Conservation (phyloP, 2,329 filamentous ascomycete genomes). For the Xylaria sp. region DNA sequence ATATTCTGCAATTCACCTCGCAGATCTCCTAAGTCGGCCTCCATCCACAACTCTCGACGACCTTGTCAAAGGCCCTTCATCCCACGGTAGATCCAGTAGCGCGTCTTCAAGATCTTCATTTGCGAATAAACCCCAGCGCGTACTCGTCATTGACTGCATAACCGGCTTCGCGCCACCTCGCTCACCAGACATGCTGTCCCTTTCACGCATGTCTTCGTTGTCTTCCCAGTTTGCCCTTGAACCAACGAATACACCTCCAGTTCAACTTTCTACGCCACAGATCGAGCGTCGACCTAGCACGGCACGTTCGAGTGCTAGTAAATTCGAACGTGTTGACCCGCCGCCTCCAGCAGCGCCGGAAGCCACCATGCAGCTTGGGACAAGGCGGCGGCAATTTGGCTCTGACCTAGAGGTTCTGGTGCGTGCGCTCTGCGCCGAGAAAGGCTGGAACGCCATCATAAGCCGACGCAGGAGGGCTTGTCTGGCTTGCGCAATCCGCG, state of each 20-base stretch:
- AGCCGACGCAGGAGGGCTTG: constrained; percentile 75
- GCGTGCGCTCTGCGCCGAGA: constrained; percentile 77
- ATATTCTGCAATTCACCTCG: constrained; percentile 69
- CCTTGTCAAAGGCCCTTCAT: constrained; percentile 27
- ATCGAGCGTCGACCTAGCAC: constrained; percentile 45
- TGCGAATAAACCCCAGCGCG: constrained; percentile 52
- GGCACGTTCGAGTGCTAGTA: constrained; percentile 44
- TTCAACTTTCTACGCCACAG: constrained; percentile 43
- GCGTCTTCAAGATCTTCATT: constrained; percentile 37
- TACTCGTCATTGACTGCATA: constrained; percentile 73
- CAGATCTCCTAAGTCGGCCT: constrained; percentile 63
- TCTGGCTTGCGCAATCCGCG: constrained; percentile 77
- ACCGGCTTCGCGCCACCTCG: constrained; percentile 62
- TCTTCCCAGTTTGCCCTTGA: constrained; percentile 51
- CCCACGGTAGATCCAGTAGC: constrained; percentile 33
- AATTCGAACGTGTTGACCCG: constrained; percentile 47
- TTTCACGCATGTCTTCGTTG: constrained; percentile 60
- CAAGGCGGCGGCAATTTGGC: constrained; percentile 66
- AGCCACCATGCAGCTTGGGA: constrained; percentile 67
- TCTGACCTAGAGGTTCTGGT: constrained; percentile 77
- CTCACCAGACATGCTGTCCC: constrained; percentile 57
- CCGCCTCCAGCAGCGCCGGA: constrained; percentile 46
- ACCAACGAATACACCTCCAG: constrained; percentile 38
- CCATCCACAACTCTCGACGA: constrained; percentile 47
- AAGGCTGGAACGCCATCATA: constrained; percentile 78